These are phyloP conservation scores for Paraphysoderma sedebokerense DNA, from an alignment of 371 early-diverging fungal genomes.

Conservation along the genomic window DNA sequence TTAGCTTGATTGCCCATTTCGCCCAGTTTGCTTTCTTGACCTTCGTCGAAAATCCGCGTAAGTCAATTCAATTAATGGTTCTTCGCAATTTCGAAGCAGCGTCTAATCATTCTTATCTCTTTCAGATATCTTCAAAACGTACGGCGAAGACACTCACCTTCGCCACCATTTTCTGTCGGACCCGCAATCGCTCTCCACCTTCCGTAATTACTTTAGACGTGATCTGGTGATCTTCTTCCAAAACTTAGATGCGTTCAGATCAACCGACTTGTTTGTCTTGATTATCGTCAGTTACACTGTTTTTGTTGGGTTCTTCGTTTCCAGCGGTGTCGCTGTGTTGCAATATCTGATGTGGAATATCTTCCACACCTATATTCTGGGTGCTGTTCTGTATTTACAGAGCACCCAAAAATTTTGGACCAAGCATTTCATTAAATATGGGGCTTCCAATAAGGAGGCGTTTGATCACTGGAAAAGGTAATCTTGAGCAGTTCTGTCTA, in stretches of 20 bases:
- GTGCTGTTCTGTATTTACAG: slow-evolving; percentile 54
- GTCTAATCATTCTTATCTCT: neutral
- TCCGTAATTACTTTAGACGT: slow-evolving; percentile 43
- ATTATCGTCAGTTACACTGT: slow-evolving; percentile 53
- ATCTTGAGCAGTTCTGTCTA: neutral
- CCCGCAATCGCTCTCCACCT: neutral
- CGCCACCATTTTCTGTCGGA: neutral
- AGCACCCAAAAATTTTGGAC: slow-evolving; percentile 63
- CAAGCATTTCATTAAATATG: slow-evolving; percentile 80
- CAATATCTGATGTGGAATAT: slow-evolving; percentile 80
- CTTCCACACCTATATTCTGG: slow-evolving; percentile 62
- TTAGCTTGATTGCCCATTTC: slow-evolving; percentile 72
- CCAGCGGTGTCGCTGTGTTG: slow-evolving; percentile 15
- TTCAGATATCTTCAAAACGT: slow-evolving; percentile 75
- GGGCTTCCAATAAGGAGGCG: slow-evolving; percentile 66
- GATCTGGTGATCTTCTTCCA: slow-evolving; percentile 66
- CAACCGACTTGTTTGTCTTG: slow-evolving; percentile 62
- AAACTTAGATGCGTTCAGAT: slow-evolving; percentile 71
- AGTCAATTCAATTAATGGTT: slow-evolving; percentile 4
- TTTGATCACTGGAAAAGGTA: slow-evolving; percentile 83
- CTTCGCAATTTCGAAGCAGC: neutral
- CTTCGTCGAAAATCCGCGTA: slow-evolving; percentile 86
- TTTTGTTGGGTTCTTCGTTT: slow-evolving; percentile 17
- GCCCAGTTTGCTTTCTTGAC: slow-evolving; percentile 74
- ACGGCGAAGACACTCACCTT: slow-evolving; percentile 16